phyloP scores from a whole-genome alignment of 2,329 filamentous ascomycete genomes.

The Trichoderma aggressivum region DNA sequence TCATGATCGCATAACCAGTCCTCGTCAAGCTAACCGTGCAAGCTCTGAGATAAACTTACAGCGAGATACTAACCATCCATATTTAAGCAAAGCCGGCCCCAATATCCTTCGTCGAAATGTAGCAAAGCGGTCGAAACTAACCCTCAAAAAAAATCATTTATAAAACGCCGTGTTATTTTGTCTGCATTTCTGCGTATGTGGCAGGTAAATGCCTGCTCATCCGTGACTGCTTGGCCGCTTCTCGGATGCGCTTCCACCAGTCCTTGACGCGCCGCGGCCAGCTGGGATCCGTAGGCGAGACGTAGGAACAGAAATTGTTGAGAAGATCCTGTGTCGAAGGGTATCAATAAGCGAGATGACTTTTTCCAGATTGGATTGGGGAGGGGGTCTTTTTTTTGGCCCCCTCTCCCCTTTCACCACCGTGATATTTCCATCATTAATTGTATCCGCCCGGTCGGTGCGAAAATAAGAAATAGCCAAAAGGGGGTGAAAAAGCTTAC shows the following conservation, averaged over 20 bases:
- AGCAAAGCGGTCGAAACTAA: not conserved
- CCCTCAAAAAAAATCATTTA: not conserved
- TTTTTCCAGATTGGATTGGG: not conserved
- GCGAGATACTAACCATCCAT: not conserved
- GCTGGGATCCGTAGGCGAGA: conserved; percentile 28
- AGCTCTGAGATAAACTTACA: not conserved
- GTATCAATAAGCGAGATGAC: conserved; percentile 17
- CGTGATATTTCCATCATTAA: not conserved
- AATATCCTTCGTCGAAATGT: not conserved
- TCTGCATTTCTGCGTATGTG: conserved; percentile 34
- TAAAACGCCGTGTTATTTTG: conserved; percentile 23
- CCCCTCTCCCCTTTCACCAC: not conserved
- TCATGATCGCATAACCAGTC: not conserved
- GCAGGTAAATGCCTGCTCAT: conserved; percentile 34
- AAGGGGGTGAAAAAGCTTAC: conserved; percentile 24
- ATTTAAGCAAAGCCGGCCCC: not conserved
- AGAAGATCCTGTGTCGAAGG: conserved; percentile 31
- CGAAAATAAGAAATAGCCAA: not conserved
- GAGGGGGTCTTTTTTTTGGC: not conserved
- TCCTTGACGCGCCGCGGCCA: conserved; percentile 30
- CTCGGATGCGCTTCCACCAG: conserved; percentile 36
- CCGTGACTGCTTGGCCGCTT: conserved; percentile 35
- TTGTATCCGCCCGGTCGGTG: not conserved
- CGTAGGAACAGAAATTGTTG: conserved; percentile 28
- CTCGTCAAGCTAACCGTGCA: not conserved